phyloP scores from a whole-genome alignment of 2,329 filamentous ascomycete genomes.

The Colletotrichum ledebouriae region DNA sequence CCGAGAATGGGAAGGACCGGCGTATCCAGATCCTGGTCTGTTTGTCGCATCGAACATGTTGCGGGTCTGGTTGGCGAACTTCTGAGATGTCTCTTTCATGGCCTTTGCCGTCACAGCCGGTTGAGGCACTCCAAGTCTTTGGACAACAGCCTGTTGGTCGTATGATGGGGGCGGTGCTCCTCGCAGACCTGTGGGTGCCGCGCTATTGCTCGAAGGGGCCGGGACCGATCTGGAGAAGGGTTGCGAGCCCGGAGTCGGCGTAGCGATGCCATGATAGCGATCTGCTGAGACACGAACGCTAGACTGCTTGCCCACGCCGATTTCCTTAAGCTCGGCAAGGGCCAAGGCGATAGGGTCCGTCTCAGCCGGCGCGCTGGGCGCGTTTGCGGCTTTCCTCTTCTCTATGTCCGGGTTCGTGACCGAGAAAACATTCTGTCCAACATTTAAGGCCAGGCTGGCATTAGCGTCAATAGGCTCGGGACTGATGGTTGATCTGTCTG shows the following conservation, averaged over 20 bases:
- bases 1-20: constrained; percentile 61
- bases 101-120: constrained; percentile 93
- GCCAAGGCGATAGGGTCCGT: constrained; percentile 92
- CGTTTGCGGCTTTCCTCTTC: constrained; percentile 53
- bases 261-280: constrained; percentile 92
- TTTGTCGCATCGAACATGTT: constrained; percentile 74
- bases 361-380: constrained; percentile 68
- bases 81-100: constrained; percentile 95
- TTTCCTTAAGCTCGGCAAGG: constrained; percentile 90
- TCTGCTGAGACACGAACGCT: constrained; percentile 92
- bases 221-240: constrained; percentile 59
- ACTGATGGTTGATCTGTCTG: constrained; percentile 66
- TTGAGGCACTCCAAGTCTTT: constrained; percentile 87
- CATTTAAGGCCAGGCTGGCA: constrained; percentile 91
- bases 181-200: constrained; percentile 69
- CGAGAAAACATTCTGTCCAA: constrained; percentile 96
- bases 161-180: constrained; percentile 91
- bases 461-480: constrained; percentile 92
- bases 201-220: constrained; percentile 53
- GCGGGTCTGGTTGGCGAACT: constrained; percentile 85
- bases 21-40: constrained; percentile 54
- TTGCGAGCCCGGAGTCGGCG: constrained; percentile 74
- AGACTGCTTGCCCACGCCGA: constrained; percentile 81
- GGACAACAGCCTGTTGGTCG: constrained; percentile 74
- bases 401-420: constrained; percentile 83